Evolutionary conservation across 2,329 filamentous ascomycete species (phyloP).

Genomic region (Phialophora tarda): DNA sequence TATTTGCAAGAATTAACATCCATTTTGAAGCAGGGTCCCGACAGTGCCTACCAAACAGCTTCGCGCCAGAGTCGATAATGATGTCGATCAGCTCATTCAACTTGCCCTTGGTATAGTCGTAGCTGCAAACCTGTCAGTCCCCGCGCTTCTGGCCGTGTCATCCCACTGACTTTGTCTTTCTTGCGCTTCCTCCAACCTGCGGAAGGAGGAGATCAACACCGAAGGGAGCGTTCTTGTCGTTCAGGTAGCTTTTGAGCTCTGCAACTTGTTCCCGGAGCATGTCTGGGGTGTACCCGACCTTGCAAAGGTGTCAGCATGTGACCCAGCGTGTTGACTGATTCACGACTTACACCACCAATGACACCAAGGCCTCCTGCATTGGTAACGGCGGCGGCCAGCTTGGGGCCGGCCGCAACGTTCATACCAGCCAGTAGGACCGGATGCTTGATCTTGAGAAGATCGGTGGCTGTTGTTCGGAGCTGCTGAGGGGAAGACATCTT

Average conservation of each 20-base stretch:
- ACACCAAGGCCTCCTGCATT: conserved; percentile 97
- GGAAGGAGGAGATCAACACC: conserved; percentile 92
- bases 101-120: conserved; percentile 99
- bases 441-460: conserved; percentile 98
- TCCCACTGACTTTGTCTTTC: conserved; percentile 85
- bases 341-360: conserved; percentile 75
- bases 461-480: conserved; percentile 89
- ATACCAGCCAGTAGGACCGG: conserved; percentile 95
- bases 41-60: conserved; percentile 67
- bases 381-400: conserved; percentile 93
- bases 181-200: conserved; percentile 89
- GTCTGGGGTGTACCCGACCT: conserved; percentile 82
- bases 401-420: conserved; percentile 97
- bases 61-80: conserved; percentile 88
- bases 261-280: conserved; percentile 95
- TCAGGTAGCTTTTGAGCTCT: conserved; percentile 86
- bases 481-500: conserved; percentile 64
- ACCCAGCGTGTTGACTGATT: conserved; percentile 4
- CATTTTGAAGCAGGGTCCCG: not conserved
- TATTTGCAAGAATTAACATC: conserved; percentile 13
- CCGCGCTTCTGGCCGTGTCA: not conserved
- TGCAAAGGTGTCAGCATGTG: conserved; percentile 11
- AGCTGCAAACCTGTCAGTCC: conserved; percentile 62
- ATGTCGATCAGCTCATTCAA: conserved; percentile 88
- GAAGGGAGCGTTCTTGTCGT: conserved; percentile 92